Evolutionary conservation across 768 basidiomycete species (phyloP).

Genomic region (Naematelia aurantialba): DNA sequence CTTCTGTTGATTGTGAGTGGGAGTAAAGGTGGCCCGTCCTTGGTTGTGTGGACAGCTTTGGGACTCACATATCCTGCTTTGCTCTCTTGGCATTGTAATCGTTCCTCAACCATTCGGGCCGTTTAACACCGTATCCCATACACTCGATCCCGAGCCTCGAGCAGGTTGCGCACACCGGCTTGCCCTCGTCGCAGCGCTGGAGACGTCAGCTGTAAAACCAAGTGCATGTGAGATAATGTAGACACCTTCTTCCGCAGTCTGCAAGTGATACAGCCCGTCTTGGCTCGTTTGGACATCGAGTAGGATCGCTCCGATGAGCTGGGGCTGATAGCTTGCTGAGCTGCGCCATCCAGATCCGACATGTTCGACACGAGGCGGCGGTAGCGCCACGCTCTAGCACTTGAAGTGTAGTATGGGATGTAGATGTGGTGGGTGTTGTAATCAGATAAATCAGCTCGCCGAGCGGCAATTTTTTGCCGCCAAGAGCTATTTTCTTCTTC

Average conservation of each 20-base stretch:
- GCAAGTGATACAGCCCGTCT: slow-evolving; percentile 53
- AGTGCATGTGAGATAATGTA: background rate
- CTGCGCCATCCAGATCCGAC: too few species aligned
- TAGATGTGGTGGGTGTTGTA: too few species aligned
- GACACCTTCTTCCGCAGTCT: slow-evolving; percentile 35
- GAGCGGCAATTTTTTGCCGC: too few species aligned
- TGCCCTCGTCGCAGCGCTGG: slow-evolving; percentile 27
- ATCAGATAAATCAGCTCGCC: too few species aligned
- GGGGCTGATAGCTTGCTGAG: too few species aligned
- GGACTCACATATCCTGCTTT: slow-evolving; percentile 33
- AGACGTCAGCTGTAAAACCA: background rate
- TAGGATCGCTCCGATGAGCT: too few species aligned
- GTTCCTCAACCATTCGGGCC: slow-evolving; percentile 48
- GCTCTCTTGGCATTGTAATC: slow-evolving; percentile 46
- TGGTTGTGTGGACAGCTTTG: too few species aligned
- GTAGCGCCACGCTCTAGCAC: too few species aligned
- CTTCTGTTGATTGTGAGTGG: background rate
- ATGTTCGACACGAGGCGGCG: too few species aligned
- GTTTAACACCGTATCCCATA: slow-evolving; percentile 26
- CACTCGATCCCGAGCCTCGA: slow-evolving; percentile 26
- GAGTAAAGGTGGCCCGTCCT: background rate
- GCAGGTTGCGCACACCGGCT: slow-evolving; percentile 24
- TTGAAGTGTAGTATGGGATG: too few species aligned
- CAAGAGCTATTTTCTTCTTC: too few species aligned
- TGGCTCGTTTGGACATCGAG: too few species aligned